Conservation (phyloP, 139 green algal species). For the Chlorella sp. region DNA sequence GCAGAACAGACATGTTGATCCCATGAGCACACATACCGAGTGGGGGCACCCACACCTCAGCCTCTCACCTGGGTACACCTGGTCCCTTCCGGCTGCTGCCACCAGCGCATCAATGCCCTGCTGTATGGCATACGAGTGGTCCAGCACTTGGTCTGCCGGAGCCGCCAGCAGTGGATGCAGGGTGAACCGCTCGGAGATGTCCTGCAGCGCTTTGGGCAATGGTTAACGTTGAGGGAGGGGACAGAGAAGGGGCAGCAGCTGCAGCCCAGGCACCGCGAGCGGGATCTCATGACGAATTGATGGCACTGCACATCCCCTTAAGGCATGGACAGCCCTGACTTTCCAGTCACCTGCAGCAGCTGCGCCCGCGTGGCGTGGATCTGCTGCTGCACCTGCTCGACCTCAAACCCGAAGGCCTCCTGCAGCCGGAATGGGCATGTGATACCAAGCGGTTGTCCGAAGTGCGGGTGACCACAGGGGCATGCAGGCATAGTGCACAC, state of each 20-base stretch:
- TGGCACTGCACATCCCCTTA: no score
- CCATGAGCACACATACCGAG: no score
- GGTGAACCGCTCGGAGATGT: not conserved
- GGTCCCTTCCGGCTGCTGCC: not conserved
- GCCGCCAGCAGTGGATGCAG: conserved; percentile 3
- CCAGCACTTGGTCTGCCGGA: not conserved
- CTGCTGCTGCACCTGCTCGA: not conserved
- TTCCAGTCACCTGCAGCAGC: not conserved
- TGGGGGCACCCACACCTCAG: no score
- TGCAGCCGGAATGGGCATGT: not conserved
- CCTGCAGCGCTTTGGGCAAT: not conserved
- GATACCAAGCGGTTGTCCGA: no score
- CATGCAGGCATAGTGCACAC: no score
- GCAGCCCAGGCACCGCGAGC: no score
- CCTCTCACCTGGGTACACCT: conserved; percentile 1
- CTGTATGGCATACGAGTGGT: not conserved
- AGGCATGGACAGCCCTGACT: no score
- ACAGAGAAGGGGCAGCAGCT: no score
- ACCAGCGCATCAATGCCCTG: not conserved
- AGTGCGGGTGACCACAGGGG: no score
- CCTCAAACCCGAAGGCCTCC: not conserved
- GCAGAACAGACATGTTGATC: no score
- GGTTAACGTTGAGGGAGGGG: no score
- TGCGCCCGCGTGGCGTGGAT: not conserved
- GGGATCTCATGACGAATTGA: no score